Conservation (phyloP, 2,329 filamentous ascomycete species). For the Periconia digitata region DNA sequence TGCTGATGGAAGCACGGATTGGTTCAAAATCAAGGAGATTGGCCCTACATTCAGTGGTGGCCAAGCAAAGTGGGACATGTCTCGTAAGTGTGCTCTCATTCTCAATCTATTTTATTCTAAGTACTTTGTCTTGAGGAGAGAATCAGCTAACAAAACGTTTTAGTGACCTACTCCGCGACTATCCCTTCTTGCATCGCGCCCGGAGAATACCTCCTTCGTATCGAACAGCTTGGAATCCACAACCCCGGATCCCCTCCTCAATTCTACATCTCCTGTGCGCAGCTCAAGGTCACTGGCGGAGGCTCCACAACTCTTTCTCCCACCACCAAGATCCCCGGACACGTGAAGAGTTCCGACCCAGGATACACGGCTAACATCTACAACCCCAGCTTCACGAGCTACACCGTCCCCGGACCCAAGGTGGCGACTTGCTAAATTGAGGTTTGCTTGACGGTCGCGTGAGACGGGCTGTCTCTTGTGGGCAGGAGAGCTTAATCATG, state of each 20-base stretch:
- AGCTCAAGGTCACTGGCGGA: conserved; percentile 49
- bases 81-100: conserved; percentile 18
- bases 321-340: conserved; percentile 37
- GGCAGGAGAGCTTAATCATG: no score
- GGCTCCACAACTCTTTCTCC: conserved; percentile 27
- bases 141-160: conserved; percentile 15
- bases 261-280: conserved; percentile 47
- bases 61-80: conserved; percentile 37
- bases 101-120: neutral
- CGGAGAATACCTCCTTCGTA: conserved; percentile 52
- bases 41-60: conserved; percentile 39
- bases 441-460: neutral
- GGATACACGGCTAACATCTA: conserved; percentile 45
- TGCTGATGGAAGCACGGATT: conserved; percentile 41
- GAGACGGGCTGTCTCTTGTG: no score
- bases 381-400: conserved; percentile 38
- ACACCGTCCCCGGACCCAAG: conserved; percentile 39
- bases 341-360: conserved; percentile 36
- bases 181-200: conserved; percentile 46
- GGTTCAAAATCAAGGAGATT: conserved; percentile 46
- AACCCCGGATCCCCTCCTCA: conserved; percentile 36
- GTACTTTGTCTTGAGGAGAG: neutral
- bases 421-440: conserved; percentile 37
- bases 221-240: conserved; percentile 54
- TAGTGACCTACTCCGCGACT: conserved; percentile 38